Conservation (phyloP, 768 basidiomycete species). For the Boletellus sp. region DNA sequence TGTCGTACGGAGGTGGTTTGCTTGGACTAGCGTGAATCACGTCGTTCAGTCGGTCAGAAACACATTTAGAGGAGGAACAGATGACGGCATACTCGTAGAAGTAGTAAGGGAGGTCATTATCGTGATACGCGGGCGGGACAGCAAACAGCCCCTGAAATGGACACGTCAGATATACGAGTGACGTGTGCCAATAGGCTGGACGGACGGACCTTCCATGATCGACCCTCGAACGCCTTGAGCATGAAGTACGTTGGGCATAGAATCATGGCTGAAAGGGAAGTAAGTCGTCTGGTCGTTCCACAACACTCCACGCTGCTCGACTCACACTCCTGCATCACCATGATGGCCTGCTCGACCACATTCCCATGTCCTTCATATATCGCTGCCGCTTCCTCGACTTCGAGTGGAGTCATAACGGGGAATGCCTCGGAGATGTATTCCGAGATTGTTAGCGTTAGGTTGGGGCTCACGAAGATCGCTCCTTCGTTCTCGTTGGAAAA, state of each 20-base stretch:
- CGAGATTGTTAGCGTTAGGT: constrained; percentile 17
- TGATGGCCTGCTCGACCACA: constrained; percentile 31
- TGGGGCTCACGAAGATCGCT: constrained; percentile 23
- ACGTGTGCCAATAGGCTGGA: constrained; percentile 20
- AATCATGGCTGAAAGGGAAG: constrained; percentile 28
- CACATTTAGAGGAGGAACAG: too few species aligned
- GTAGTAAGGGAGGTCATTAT: constrained; percentile 38
- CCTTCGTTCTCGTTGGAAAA: constrained; percentile 35
- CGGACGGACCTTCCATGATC: constrained; percentile 31
- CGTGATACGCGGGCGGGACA: constrained; percentile 29
- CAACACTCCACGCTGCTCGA: not conserved
- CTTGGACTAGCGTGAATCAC: not conserved
- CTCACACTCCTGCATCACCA: constrained; percentile 42
- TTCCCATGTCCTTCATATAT: constrained; percentile 33
- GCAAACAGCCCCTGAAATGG: constrained; percentile 30
- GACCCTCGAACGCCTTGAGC: constrained; percentile 27
- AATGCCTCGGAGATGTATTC: constrained; percentile 36
- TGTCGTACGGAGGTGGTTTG: constrained; percentile 19
- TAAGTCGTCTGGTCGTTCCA: not conserved
- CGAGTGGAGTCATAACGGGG: constrained; percentile 32
- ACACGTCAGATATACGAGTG: not conserved
- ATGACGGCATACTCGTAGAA: constrained; percentile 28
- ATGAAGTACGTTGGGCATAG: constrained; percentile 35
- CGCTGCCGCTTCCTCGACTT: constrained; percentile 23
- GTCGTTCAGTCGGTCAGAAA: too few species aligned